Conservation (phyloP, 2,329 filamentous ascomycete species). For the Aspergillus brasiliensis region DNA sequence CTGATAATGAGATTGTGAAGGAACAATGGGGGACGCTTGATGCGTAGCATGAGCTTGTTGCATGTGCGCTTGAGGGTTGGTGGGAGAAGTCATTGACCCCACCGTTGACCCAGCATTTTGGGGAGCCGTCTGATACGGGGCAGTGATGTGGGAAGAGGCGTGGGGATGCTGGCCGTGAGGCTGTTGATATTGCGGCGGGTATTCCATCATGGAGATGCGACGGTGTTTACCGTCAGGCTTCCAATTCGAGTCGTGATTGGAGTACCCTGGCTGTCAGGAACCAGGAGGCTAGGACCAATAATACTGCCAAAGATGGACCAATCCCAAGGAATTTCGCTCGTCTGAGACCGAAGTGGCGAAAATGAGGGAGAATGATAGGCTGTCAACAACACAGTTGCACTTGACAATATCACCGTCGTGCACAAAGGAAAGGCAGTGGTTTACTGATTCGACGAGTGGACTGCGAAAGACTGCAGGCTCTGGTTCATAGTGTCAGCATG, state of each 20-base stretch:
- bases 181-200: slow-evolving; percentile 72
- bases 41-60: slow-evolving; percentile 60
- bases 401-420: slow-evolving; percentile 29
- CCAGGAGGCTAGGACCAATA: slow-evolving; percentile 22
- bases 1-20: slow-evolving; percentile 72
- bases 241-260: slow-evolving; percentile 22
- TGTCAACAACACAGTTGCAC: slow-evolving; percentile 25
- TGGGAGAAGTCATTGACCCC: slow-evolving; percentile 69
- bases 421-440: slow-evolving; percentile 27
- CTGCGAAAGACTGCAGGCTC: slow-evolving; percentile 42
- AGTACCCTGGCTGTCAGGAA: slow-evolving; percentile 20
- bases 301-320: slow-evolving; percentile 18
- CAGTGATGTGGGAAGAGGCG: slow-evolving; percentile 58
- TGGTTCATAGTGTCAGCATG: slow-evolving; percentile 44
- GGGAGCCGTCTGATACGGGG: slow-evolving; percentile 65
- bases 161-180: slow-evolving; percentile 64
- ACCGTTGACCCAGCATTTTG: slow-evolving; percentile 48
- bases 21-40: slow-evolving; percentile 78
- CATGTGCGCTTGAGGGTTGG: slow-evolving; percentile 68
- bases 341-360: slow-evolving; percentile 16
- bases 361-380: slow-evolving; percentile 23
- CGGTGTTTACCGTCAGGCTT: slow-evolving; percentile 31
- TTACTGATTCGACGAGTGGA: slow-evolving; percentile 47
- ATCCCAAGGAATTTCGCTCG: slow-evolving; percentile 19
- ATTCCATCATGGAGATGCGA: slow-evolving; percentile 65